Conservation (phyloP, 768 basidiomycete genomes). For the Coprinellus aureogranulatus region DNA sequence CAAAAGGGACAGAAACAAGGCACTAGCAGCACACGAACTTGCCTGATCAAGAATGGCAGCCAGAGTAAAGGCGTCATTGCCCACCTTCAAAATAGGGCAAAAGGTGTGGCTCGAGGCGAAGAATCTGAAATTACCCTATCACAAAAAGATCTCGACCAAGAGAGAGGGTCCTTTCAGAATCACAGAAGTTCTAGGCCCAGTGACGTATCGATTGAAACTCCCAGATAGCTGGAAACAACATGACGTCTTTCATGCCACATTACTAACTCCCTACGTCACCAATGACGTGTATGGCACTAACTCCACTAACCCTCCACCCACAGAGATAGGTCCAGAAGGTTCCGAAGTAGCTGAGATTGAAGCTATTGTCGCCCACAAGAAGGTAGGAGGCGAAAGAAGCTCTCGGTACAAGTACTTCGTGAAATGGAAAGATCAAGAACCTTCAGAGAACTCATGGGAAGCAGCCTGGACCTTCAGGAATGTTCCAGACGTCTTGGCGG, state of each 20-base stretch:
- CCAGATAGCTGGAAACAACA: background rate
- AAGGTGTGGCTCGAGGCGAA: background rate
- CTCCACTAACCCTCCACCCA: no score
- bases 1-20: constrained; percentile 9
- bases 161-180: background rate
- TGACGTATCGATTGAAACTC: background rate
- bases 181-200: background rate
- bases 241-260: background rate
- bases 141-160: background rate
- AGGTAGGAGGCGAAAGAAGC: no score
- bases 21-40: constrained; percentile 14
- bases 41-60: constrained; percentile 4
- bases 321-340: no score
- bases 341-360: no score
- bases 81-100: constrained; percentile 9
- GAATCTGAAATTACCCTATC: constrained; percentile 1
- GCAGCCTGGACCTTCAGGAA: no score
- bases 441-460: no score
- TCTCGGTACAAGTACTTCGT: no score
- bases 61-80: background rate
- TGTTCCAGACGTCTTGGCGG: no score
- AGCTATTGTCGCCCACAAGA: no score
- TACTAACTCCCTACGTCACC: constrained; percentile 4
- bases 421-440: no score
- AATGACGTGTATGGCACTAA: no score